These are phyloP conservation scores for Diaporthe ampelina DNA, from an alignment of 2,329 filamentous ascomycete genomes.

Conservation along the genomic window DNA sequence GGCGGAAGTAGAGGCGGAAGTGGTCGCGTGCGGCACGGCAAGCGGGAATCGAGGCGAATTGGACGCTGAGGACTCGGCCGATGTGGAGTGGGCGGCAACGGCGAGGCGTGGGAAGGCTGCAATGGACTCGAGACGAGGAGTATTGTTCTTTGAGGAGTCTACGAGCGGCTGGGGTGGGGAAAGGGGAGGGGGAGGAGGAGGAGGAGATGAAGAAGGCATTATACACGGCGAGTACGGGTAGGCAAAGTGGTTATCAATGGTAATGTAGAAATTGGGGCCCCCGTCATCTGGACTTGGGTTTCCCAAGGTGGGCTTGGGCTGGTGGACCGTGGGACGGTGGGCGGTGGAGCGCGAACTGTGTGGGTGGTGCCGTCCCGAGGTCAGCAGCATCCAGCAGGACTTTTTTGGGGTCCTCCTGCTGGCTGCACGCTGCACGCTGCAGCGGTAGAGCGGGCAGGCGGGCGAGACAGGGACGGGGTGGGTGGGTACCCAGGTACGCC, in stretches of 20 bases:
- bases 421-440: neutral
- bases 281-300: constrained; percentile 37
- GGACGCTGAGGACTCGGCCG: constrained; percentile 36
- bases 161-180: constrained; percentile 30
- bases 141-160: constrained; percentile 31
- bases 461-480: neutral
- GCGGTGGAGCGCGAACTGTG: constrained; percentile 36
- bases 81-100: constrained; percentile 26
- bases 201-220: constrained; percentile 42
- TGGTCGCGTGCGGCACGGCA: constrained; percentile 37
- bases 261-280: constrained; percentile 39
- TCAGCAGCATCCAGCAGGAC: constrained; percentile 22
- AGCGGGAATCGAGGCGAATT: constrained; percentile 33
- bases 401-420: neutral
- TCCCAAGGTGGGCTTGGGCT: constrained; percentile 21
- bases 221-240: constrained; percentile 31
- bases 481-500: neutral
- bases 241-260: constrained; percentile 39
- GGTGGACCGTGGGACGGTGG: constrained; percentile 32
- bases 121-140: constrained; percentile 36
- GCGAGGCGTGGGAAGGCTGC: constrained; percentile 35
- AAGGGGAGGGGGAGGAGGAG: constrained; percentile 29
- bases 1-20: constrained; percentile 15
- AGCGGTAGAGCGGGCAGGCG: neutral
- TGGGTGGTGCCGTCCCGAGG: constrained; percentile 21